These are phyloP conservation scores for Lodderomyces margitis DNA, from an alignment of 1,139 yeast genomes.

Conservation along the genomic window DNA sequence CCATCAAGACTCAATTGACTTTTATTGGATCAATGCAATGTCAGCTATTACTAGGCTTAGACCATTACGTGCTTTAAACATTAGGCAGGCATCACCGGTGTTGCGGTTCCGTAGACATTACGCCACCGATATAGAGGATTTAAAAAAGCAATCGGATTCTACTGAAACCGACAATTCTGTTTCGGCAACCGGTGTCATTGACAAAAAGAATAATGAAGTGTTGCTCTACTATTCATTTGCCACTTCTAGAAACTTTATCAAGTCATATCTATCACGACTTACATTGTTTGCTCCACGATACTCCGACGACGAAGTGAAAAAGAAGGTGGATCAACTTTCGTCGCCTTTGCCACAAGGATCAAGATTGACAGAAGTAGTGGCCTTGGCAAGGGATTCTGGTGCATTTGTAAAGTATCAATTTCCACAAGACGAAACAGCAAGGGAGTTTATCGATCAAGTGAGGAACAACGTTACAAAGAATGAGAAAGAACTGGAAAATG, in stretches of 20 bases:
- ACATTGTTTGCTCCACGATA: constrained; percentile 15
- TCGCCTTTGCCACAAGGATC: constrained; percentile 34
- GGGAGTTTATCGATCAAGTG: constrained; percentile 50
- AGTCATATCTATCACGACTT: constrained; percentile 22
- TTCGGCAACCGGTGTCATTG: constrained; percentile 45
- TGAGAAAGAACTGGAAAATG: constrained; percentile 22
- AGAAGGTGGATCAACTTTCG: constrained; percentile 24
- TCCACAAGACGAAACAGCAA: constrained; percentile 48
- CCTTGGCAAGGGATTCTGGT: constrained; percentile 84
- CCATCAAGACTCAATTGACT: neutral
- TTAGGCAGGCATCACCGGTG: neutral
- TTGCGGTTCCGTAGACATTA: constrained; percentile 14
- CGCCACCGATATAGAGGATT: constrained; percentile 29
- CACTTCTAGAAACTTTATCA: constrained; percentile 22
- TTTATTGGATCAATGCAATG: neutral
- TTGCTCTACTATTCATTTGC: constrained; percentile 35
- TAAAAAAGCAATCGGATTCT: constrained; percentile 33
- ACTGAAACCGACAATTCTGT: constrained; percentile 37
- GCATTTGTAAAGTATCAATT: constrained; percentile 78
- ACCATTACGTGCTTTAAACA: neutral
- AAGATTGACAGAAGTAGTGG: constrained; percentile 48
- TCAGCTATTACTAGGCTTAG: neutral
- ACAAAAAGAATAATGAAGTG: constrained; percentile 30
- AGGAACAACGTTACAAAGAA: constrained; percentile 45
- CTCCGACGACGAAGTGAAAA: constrained; percentile 19